These are phyloP conservation scores for Madurella mycetomatis DNA, from an alignment of 2,329 filamentous ascomycete species.

Conservation along the genomic window DNA sequence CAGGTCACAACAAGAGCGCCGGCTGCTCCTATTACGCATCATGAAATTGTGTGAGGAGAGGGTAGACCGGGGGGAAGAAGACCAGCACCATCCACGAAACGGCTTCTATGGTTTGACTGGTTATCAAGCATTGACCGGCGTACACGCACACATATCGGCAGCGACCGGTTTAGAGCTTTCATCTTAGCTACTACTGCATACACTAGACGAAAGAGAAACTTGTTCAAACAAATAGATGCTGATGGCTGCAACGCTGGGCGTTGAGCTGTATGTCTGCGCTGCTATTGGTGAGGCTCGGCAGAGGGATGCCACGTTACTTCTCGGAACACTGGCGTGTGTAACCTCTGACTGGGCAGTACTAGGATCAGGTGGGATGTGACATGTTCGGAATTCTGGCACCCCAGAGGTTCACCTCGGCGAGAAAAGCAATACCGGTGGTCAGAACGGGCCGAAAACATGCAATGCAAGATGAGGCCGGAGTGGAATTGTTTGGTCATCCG, in stretches of 20 bases:
- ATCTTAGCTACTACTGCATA: background rate
- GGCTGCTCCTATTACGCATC: background rate
- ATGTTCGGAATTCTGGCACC: background rate
- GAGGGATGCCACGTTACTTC: background rate
- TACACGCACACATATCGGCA: background rate
- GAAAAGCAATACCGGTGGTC: too few relatives aligned
- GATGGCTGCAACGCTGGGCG: background rate
- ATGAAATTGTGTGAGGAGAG: background rate
- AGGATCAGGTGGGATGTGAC: background rate
- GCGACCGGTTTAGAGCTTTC: background rate
- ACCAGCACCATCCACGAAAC: too few relatives aligned
- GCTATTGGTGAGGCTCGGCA: background rate
- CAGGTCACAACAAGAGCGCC: background rate
- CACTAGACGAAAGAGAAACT: background rate
- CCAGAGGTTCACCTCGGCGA: too few relatives aligned
- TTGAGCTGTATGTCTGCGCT: too few relatives aligned
- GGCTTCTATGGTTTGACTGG: too few relatives aligned
- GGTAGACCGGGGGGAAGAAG: background rate
- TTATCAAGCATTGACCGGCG: background rate
- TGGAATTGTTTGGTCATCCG: too few relatives aligned
- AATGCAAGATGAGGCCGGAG: too few relatives aligned
- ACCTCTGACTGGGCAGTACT: background rate
- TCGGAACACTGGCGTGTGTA: background rate
- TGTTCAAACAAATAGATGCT: background rate
- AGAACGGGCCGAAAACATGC: too few relatives aligned